Evolutionary conservation across 768 basidiomycete genomes (phyloP), one percentile per base, ranked within the genome.

Genomic region (Daedalea quercina): DNA sequence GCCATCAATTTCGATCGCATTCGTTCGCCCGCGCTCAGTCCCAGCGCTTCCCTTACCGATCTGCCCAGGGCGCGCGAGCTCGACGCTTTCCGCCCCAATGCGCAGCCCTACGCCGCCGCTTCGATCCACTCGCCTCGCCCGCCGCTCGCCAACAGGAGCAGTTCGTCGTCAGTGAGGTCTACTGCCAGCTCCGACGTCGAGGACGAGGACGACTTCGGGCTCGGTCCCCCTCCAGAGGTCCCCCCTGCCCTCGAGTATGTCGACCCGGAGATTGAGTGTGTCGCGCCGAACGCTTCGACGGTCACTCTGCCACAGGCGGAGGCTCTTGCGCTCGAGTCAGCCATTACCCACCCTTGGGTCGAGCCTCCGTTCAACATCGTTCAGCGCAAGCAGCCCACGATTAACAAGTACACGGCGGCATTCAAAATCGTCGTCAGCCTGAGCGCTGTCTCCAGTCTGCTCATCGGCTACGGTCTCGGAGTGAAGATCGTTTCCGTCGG

Each of bases 261-360:
- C 50, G 57, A 58, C 41, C 57, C 57, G 12, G 53, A 54, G 37
- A 58, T 58, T 35, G 45, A 50, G 19, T 45, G 42, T n/a, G 15
- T 54, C 24, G 51, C 33, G 1, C 57, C 57, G 3, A 44, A 44
- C 33, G 49, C 49, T 9, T 45, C 52, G 4, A 50, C 37, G 19
- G 31, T 28, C 0, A 50, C 56, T 2, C 37, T 56, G 40, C 52
- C 40, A 13, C 53, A 44, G 9, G 34, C 43, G 11, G 53, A 54
- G 26, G 40, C 48, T n/a, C 35, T 33, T 35, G 28, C 50, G 1
- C 49, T 51, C 1, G 51, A 52, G 31, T 17, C 23, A 3, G 44
- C 33, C 11, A 15, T 34, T 2, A 50, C 51, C 7, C 57, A 58
- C 17, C 57, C 57, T 2, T 58, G 57, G 57, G 17, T n/a, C 22